Evolutionary conservation across 306 rosid species (phyloP), one percentile per base, ranked within the genome.

Genomic region (Rosa rugosa): DNA sequence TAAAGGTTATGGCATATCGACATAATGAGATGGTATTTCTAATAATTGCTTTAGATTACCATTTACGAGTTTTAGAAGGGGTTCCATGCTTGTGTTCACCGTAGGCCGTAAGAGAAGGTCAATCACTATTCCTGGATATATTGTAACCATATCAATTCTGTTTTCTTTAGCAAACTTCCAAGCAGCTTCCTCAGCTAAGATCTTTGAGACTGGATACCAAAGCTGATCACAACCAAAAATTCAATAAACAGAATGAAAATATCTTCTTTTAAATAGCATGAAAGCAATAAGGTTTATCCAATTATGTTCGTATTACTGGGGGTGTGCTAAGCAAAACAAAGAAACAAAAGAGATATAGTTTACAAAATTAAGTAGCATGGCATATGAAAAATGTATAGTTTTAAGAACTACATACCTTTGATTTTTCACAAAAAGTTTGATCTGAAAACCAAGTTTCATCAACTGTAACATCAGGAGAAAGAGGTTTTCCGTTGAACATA

Each of bases 181-280:
- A 72, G 65, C 84, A 27, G n/a, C n/a, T n/a, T n/a, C n/a, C n/a
- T n/a, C n/a, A n/a, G 81, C 86, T 65, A 80, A 62, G 7, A 69
- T 71, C 34, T 80, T 83, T 60, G 84, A 71, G 36, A 79, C 65
- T 14, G 5, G 31, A 68, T 79, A 78, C 86, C 70, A 79, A 8
- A 10, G 49, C 80, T 69, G 72, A 23, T 70, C 13, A 46, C 11
- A 70, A 45, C 40, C 5, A 17, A n/a, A 57, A 34, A 3, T 57
- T 0, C 31, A 51, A 17, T 5, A 51, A 51, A 25, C 27, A 25
- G 27, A 25, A 4, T 18, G 4, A 51, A 2, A 51, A 51, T 8
- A 51, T 17, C 5, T 12, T 51, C 22, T 51, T 17, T 17, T 17
- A 6, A 53, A 18, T 6, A 18, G 10, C 45, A 6, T 42, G 9